Conservation (phyloP, 2,329 filamentous ascomycete genomes). For the Cadophora sp. region DNA sequence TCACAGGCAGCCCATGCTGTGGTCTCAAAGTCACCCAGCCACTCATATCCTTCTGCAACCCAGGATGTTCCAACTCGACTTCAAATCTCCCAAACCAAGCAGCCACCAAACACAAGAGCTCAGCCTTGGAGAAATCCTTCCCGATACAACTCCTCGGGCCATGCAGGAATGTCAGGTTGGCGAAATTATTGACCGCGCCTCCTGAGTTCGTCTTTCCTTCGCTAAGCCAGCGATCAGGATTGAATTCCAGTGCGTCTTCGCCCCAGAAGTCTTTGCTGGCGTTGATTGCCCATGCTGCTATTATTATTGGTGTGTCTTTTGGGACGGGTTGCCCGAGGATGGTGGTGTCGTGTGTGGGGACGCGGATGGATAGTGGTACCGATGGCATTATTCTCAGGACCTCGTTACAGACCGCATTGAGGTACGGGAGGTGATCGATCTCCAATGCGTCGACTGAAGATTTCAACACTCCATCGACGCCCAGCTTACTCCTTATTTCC, state of each 20-base stretch:
- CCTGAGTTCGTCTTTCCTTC: constrained; percentile 60
- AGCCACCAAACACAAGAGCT: constrained; percentile 85
- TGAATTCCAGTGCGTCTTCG: constrained; percentile 73
- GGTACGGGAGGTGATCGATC: constrained; percentile 77
- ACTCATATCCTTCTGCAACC: constrained; percentile 61
- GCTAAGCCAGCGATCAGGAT: constrained; percentile 77
- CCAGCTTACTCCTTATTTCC: constrained; percentile 67
- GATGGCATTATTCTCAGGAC: constrained; percentile 75
- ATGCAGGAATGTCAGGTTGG: constrained; percentile 82
- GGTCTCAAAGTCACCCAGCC: constrained; percentile 16
- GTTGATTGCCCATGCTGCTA: constrained; percentile 73
- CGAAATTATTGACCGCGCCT: constrained; percentile 77
- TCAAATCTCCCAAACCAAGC: constrained; percentile 78
- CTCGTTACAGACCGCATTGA: constrained; percentile 81
- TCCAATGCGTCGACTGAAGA: constrained; percentile 58
- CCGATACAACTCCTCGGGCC: constrained; percentile 88
- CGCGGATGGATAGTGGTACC: constrained; percentile 73
- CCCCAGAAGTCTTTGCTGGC: constrained; percentile 75
- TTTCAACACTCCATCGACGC: background rate
- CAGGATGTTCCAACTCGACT: constrained; percentile 62
- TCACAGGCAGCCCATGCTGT: constrained; percentile 2
- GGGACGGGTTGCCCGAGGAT: constrained; percentile 71
- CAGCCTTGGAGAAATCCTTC: constrained; percentile 77
- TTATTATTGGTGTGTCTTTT: constrained; percentile 70
- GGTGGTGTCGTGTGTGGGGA: constrained; percentile 66